Evolutionary conservation across 1,284 basidiomycete genomes (phyloP).

Genomic region (Phylloporus sp.): DNA sequence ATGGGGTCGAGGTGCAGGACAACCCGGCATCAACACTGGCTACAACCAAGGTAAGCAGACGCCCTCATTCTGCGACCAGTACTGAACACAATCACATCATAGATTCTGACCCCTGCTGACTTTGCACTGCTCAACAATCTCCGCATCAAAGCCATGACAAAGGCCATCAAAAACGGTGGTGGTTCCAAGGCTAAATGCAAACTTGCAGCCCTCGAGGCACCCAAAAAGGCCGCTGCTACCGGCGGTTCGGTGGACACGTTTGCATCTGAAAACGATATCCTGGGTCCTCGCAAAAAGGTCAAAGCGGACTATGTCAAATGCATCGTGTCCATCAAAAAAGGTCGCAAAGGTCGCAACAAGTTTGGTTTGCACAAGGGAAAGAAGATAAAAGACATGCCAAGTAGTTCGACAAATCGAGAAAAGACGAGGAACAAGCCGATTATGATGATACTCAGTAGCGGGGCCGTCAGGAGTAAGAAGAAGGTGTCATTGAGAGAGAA

Average conservation of each 20-base stretch:
- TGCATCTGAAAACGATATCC: conserved; percentile 90
- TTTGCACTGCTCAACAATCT: conserved; percentile 94
- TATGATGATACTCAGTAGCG: conserved; percentile 88
- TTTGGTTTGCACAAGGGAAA: conserved; percentile 91
- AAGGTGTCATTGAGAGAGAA: conserved; percentile 88
- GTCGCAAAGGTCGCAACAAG: conserved; percentile 95
- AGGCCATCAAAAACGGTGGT: conserved; percentile 72
- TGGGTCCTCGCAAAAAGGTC: conserved; percentile 92
- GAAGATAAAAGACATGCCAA: conserved; percentile 79
- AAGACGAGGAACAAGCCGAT: conserved; percentile 91
- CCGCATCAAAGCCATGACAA: conserved; percentile 79
- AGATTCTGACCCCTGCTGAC: conserved; percentile 98
- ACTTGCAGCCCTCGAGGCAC: conserved; percentile 76
- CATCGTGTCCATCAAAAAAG: conserved; percentile 90
- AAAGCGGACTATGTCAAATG: conserved; percentile 97
- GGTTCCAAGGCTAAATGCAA: conserved; percentile 88
- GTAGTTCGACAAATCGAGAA: conserved; percentile 87
- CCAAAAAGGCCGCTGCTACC: conserved; percentile 54
- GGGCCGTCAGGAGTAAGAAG: conserved; percentile 82
- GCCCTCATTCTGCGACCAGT: neutral
- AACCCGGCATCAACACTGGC: conserved; percentile 65
- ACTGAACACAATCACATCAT: conserved; percentile 7
- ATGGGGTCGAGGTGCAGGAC: conserved; percentile 31
- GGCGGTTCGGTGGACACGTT: conserved; percentile 63
- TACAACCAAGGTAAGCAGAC: conserved; percentile 68